Conservation (phyloP, 2,329 filamentous ascomycete genomes). For the Botryosphaeria dothidea region DNA sequence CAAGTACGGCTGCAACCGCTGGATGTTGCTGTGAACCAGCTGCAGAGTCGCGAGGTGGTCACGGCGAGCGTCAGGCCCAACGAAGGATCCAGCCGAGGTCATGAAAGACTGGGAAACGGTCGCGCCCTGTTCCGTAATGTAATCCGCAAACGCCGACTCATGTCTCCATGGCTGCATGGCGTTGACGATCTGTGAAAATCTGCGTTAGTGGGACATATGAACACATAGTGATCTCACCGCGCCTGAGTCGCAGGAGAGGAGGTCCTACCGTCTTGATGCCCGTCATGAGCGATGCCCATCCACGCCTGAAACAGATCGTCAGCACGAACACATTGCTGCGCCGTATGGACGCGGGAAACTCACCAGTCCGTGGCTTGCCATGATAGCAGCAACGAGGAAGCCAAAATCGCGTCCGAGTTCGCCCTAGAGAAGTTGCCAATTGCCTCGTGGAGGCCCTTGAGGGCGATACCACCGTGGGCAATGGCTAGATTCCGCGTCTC, state of each 20-base stretch:
- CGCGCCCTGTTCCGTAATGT: slow-evolving; percentile 72
- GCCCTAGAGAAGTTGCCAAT: slow-evolving; percentile 81
- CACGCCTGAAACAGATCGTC: slow-evolving; percentile 61
- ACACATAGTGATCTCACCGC: not conserved
- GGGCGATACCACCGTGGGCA: slow-evolving; percentile 80
- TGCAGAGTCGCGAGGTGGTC: slow-evolving; percentile 56
- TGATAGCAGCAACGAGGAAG: slow-evolving; percentile 85
- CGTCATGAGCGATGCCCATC: slow-evolving; percentile 90
- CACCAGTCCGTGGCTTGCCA: slow-evolving; percentile 98
- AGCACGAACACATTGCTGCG: slow-evolving; percentile 23
- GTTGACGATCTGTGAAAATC: slow-evolving; percentile 68
- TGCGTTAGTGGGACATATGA: slow-evolving; percentile 17
- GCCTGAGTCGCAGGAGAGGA: not conserved
- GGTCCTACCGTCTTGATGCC: slow-evolving; percentile 79
- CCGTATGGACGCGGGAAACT: slow-evolving; percentile 37
- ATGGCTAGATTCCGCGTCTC: slow-evolving; percentile 87
- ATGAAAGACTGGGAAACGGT: slow-evolving; percentile 42
- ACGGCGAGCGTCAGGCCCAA: slow-evolving; percentile 54
- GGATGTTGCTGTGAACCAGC: slow-evolving; percentile 43
- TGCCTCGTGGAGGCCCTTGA: slow-evolving; percentile 85
- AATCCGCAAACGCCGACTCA: slow-evolving; percentile 81
- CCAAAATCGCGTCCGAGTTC: slow-evolving; percentile 88
- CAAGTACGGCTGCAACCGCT: slow-evolving; percentile 46
- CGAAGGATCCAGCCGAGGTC: slow-evolving; percentile 68
- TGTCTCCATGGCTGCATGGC: slow-evolving; percentile 92